Evolutionary conservation across 2,329 filamentous ascomycete species (phyloP), one percentile per base, ranked within the genome.

Genomic region (Helicocarpus griseus): DNA sequence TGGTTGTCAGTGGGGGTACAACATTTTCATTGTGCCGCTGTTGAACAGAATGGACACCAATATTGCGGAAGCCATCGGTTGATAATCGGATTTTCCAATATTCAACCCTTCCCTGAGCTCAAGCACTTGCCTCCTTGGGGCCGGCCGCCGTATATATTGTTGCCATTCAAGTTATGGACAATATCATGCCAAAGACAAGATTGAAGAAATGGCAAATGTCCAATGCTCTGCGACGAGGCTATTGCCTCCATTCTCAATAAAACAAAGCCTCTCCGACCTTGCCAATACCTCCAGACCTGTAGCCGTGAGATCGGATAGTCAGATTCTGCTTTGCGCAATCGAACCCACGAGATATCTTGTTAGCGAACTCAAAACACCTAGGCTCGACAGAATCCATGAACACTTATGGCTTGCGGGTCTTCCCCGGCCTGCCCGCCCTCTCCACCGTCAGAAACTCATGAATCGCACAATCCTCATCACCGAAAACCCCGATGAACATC

Each of bases 391-490:
- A 11, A 57, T 65, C 31, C 53, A 60, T 31, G n/a, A 53, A 4
- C 46, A 55, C n/a, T 55, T 65, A 14, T 62, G 60, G 60, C 50
- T 64, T 24, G 64, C 55, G 29, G 64, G 64, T 5, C 52, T 52
- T 14, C 57, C 58, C 3, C 50, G 52, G 45, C 55, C 53, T 5
- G 53, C 60, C 17, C 58, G 63, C 4, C 56, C 63, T 4, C 53
- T 67, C 5, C 61, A 65, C 41, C 51, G 48, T 2, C 57, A 63
- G 21, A 44, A 52, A 13, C 33, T 61, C n/a, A 46, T 63, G 11
- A 50, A 52, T 17, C 56, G 57, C 17, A 39, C 53, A 8, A 53
- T 66, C 35, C 11, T 61, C 8, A 21, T 61, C 8, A 63, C 63
- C 2, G 64, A 65, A 41, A 46, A 54, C 14, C 31, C 56, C 2